Evolutionary conservation across 441 rosid genomes (phyloP).

Genomic region (Adansonia rubrostipa): DNA sequence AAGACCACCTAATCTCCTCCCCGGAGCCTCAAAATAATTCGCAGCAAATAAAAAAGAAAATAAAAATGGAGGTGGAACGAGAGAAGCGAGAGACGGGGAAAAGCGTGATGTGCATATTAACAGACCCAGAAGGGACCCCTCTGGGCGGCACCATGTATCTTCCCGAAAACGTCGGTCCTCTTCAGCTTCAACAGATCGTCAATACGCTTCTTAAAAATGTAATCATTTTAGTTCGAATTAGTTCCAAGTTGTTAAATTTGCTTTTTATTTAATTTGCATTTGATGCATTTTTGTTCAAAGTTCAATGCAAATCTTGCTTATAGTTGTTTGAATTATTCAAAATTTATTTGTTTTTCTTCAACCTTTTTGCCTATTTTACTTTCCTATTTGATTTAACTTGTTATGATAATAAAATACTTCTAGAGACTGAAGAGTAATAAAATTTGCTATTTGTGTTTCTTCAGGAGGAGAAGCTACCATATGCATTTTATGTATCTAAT

Average conservation of each 20-base stretch:
- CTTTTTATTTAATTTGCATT: background rate
- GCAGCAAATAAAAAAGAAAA: background rate
- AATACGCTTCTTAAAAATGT: slow-evolving; percentile 84
- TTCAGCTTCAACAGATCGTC: slow-evolving; percentile 86
- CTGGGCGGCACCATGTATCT: slow-evolving; percentile 81
- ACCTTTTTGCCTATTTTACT: background rate
- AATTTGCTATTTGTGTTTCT: slow-evolving; percentile 18
- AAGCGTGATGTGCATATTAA: slow-evolving; percentile 80
- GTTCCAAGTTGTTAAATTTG: background rate
- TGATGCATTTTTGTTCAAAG: background rate
- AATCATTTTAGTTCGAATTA: slow-evolving; percentile 17
- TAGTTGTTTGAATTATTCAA: slow-evolving; percentile 6
- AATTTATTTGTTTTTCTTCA: background rate
- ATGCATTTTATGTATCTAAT: slow-evolving; percentile 82
- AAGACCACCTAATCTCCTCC: background rate
- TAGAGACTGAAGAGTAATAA: background rate
- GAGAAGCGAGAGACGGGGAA: slow-evolving; percentile 41
- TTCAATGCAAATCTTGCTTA: background rate
- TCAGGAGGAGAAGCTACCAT: slow-evolving; percentile 92
- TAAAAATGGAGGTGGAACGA: slow-evolving; percentile 45
- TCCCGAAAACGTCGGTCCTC: slow-evolving; percentile 83
- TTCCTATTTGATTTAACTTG: background rate
- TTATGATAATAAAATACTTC: background rate
- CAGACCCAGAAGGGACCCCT: slow-evolving; percentile 78
- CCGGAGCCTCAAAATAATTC: background rate